These are phyloP conservation scores for Termitomyces sp. DNA, from an alignment of 768 basidiomycete genomes.

Conservation along the genomic window DNA sequence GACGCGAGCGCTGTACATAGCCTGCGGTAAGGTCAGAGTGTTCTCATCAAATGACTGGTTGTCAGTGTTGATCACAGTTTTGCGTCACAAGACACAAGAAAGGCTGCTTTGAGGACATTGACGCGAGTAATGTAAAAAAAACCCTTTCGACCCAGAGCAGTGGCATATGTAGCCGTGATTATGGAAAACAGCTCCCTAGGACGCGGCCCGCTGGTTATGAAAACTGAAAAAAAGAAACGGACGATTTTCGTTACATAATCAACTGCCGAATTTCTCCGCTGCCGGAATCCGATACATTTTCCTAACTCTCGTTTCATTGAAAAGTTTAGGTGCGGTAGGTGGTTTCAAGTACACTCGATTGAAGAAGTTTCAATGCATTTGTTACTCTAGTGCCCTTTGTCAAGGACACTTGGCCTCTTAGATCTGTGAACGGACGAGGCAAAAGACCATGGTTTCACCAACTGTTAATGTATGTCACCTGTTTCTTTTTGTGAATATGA, in stretches of 20 bases:
- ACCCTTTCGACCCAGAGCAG: not conserved
- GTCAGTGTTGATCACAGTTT: not conserved
- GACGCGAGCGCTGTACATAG: not conserved
- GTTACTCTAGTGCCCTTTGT: not conserved
- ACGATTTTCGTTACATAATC: slow-evolving; percentile 36
- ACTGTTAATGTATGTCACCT: slow-evolving; percentile 63
- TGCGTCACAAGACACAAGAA: not conserved
- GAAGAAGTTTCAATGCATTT: not conserved
- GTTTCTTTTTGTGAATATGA: not conserved
- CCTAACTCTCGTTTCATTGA: slow-evolving; percentile 21
- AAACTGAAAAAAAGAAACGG: too few species aligned
- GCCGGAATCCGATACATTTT: slow-evolving; percentile 19
- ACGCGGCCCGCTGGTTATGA: not conserved
- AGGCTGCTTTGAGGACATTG: too few species aligned
- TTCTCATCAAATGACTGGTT: not conserved
- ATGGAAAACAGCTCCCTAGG: not conserved
- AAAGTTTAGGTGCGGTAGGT: slow-evolving; percentile 29
- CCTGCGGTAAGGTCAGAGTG: not conserved
- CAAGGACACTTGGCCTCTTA: slow-evolving; percentile 20
- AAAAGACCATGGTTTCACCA: slow-evolving; percentile 59
- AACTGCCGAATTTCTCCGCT: slow-evolving; percentile 40
- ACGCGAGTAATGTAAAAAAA: not conserved
- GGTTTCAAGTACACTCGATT: not conserved
- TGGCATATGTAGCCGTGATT: not conserved
- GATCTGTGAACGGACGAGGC: slow-evolving; percentile 21